Evolutionary conservation across 768 basidiomycete species (phyloP).

Genomic region (Mycena rebaudengoi): DNA sequence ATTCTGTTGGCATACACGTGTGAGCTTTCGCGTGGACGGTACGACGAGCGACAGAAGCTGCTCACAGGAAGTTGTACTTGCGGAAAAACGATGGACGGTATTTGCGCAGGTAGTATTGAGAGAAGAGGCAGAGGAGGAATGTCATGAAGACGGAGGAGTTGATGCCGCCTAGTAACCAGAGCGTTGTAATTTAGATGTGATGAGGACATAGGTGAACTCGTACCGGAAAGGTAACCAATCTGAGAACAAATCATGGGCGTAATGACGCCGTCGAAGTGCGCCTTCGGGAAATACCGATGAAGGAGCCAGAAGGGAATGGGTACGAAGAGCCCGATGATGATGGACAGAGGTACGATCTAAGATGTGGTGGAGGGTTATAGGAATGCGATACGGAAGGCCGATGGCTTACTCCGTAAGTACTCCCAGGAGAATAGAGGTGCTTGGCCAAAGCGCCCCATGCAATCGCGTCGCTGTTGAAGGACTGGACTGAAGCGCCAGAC

Average conservation of each 20-base stretch:
- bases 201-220: too few species aligned
- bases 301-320: constrained; percentile 65
- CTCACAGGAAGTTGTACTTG: constrained; percentile 58
- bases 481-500: constrained; percentile 46
- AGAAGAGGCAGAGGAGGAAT: constrained; percentile 55
- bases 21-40: not conserved
- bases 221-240: constrained; percentile 44
- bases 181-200: too few species aligned
- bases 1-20: constrained; percentile 21
- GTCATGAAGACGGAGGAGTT: constrained; percentile 60
- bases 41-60: not conserved
- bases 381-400: constrained; percentile 23
- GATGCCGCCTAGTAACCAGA: constrained; percentile 53
- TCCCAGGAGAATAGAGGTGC: constrained; percentile 53
- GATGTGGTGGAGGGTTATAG: constrained; percentile 16
- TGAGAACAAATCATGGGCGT: constrained; percentile 47
- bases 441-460: constrained; percentile 67
- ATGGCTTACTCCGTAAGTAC: constrained; percentile 53
- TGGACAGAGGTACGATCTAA: constrained; percentile 56
- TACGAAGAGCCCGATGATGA: constrained; percentile 58
- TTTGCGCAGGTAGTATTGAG: constrained; percentile 53
- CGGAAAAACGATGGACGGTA: constrained; percentile 57
- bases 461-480: constrained; percentile 61
- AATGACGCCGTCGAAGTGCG: constrained; percentile 55
- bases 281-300: constrained; percentile 57